Conservation (phyloP, 495 filamentous ascomycete species). For the Mycothermus thermophilus region DNA sequence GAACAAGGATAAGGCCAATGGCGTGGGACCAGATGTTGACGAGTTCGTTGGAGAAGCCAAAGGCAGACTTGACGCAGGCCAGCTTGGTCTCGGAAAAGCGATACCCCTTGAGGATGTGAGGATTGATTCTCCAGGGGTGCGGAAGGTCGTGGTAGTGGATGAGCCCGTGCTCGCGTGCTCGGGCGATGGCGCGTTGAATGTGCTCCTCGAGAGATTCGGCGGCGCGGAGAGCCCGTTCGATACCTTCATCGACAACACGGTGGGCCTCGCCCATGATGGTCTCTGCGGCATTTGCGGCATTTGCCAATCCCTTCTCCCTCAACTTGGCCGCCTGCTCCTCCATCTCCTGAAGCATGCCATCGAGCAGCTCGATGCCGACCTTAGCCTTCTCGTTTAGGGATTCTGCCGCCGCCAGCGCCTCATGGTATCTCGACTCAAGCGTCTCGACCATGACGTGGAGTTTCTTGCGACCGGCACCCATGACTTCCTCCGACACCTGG, state of each 20-base stretch:
- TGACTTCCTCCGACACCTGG: constrained; percentile 77
- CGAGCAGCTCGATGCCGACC: constrained; percentile 73
- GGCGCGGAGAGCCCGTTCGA: constrained; percentile 64
- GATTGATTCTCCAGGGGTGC: constrained; percentile 86
- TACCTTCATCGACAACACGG: constrained; percentile 65
- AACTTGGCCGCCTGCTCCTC: constrained; percentile 63
- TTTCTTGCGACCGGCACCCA: constrained; percentile 71
- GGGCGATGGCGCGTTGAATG: constrained; percentile 63
- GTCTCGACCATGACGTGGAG: constrained; percentile 87
- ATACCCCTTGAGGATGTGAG: constrained; percentile 81
- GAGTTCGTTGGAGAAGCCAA: constrained; percentile 76
- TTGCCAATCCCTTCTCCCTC: constrained; percentile 43
- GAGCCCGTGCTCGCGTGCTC: constrained; percentile 67
- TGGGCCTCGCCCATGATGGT: constrained; percentile 60
- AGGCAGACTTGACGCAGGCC: constrained; percentile 71
- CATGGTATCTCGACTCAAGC: constrained; percentile 79
- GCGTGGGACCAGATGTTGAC: constrained; percentile 98
- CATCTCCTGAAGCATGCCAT: constrained; percentile 67
- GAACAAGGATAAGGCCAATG: constrained; percentile 72
- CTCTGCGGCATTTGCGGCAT: too few relatives aligned
- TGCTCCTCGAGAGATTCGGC: constrained; percentile 64
- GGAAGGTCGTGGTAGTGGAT: constrained; percentile 85
- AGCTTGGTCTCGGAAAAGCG: constrained; percentile 82
- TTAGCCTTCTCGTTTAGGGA: constrained; percentile 85
- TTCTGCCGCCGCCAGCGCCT: constrained; percentile 71